Base-by-base conservation (phyloP, 208 protist genomes). In the Leishmania turanica region DNA sequence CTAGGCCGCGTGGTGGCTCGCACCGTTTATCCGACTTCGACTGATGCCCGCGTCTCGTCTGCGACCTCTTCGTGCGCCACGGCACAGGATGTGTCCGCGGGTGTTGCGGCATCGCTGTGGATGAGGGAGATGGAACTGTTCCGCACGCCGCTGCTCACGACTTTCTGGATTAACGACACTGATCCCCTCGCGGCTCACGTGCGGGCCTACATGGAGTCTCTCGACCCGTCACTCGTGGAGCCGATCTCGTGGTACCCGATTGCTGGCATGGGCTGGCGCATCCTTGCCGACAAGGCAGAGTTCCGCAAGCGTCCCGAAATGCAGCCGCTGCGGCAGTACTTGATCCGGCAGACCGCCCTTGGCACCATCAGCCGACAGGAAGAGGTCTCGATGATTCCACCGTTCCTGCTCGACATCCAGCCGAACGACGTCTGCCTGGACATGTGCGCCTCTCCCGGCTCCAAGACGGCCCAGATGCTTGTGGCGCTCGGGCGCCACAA, bases 361-460 rank as follows among this genome's bases (percentile, higher is more conserved):
- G 95, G 95, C 40, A 95, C 90, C n/a, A 96, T 97, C 69, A 96
- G 88, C 13, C 83, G 95, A 11, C 94, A 97, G 84, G 91, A 95
- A 75, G 92, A 96, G 60, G 90, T 95, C 4, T 94, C 89, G 13
- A 96, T 97, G 94, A 86, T 97, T 71, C 94, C 94, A 37, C 86
- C 92, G 13, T 95, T 96, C 72, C 76, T 97, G 69, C 85, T 98
- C n/a, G 82, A 97, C 66, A 92, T 96, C 58, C 86, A 97, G 79
- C 91, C 89, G 8, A 89, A 75, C 42, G 92, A 97, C 72, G 81
- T 88, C 34, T 96, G 96, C 74, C 89, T 98, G 5, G 96, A 98
- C 84, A 95, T 98, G 92, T 98, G 96, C 72, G 93, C 94, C 66
- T 97, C 96, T 40, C 96, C 96, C 3, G 96, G 96, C 17, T 96